Evolutionary conservation across 2,329 filamentous ascomycete species (phyloP).

Genomic region (Aspergillus awamori): DNA sequence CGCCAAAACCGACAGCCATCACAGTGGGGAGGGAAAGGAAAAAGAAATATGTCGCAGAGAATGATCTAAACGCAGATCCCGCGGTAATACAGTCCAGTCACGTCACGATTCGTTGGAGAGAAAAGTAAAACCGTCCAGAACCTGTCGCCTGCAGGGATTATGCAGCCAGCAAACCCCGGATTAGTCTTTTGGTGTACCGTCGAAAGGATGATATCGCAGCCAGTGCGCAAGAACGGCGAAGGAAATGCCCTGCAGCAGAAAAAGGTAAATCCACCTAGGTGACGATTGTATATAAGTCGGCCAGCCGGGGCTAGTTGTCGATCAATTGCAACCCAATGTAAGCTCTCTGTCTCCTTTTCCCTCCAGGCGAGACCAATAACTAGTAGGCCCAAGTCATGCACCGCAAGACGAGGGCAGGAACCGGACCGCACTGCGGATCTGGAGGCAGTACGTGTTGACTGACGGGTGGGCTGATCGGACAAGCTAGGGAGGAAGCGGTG

Average conservation of each 20-base stretch:
- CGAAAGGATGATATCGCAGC: slow-evolving; percentile 7
- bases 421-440: slow-evolving; percentile 10
- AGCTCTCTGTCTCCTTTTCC: slow-evolving; percentile 8
- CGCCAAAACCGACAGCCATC: slow-evolving; percentile 19
- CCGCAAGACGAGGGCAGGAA: slow-evolving; percentile 13
- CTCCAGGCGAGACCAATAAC: slow-evolving; percentile 14
- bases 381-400: slow-evolving; percentile 19
- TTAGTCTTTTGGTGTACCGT: background rate
- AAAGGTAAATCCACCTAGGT: background rate
- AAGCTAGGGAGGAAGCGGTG: slow-evolving; percentile 20
- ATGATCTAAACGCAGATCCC: background rate
- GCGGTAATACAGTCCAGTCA: background rate
- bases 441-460: slow-evolving; percentile 15
- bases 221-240: slow-evolving; percentile 12
- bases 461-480: slow-evolving; percentile 22
- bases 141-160: slow-evolving; percentile 4
- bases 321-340: slow-evolving; percentile 16
- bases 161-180: background rate
- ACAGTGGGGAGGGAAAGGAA: background rate
- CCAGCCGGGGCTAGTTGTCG: slow-evolving; percentile 2
- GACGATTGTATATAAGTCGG: background rate
- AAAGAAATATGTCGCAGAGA: background rate
- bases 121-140: background rate
- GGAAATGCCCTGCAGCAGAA: background rate
- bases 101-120: background rate